These are phyloP conservation scores for Teratosphaeria gauchensis DNA, from an alignment of 2,329 filamentous ascomycete species.

Conservation along the genomic window DNA sequence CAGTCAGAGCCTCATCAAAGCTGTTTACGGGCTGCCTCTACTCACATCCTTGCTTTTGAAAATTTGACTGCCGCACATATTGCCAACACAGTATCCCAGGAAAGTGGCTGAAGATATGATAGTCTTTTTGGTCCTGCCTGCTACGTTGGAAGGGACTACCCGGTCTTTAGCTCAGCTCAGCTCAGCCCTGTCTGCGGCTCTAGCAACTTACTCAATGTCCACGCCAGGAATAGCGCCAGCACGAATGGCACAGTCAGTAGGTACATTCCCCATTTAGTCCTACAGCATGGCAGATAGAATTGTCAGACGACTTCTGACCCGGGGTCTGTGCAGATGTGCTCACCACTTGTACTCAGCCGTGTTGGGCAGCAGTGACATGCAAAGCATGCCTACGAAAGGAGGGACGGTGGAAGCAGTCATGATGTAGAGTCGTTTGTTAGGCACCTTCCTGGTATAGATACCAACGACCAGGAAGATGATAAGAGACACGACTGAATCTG, in stretches of 20 bases:
- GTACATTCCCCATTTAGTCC: conserved; percentile 28
- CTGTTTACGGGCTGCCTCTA: not conserved
- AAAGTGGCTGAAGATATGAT: conserved; percentile 38
- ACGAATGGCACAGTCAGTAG: conserved; percentile 25
- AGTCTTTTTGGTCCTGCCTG: conserved; percentile 39
- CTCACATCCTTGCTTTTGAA: conserved; percentile 32
- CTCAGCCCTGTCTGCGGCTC: not conserved
- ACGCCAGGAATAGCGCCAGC: conserved; percentile 25
- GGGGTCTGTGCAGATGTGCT: not conserved
- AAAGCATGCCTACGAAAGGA: conserved; percentile 27
- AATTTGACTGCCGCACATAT: conserved; percentile 40
- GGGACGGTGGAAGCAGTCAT: conserved; percentile 25
- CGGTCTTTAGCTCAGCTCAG: not conserved
- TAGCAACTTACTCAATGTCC: conserved; percentile 18
- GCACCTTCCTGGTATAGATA: conserved; percentile 22
- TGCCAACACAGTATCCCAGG: conserved; percentile 39
- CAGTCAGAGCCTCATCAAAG: not conserved
- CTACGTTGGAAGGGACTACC: conserved; percentile 35
- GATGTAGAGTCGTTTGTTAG: conserved; percentile 25
- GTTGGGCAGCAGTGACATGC: conserved; percentile 27
- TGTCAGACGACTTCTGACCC: not conserved
- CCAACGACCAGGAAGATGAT: conserved; percentile 25
- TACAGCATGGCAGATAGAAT: not conserved
- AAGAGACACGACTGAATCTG: conserved; percentile 17
- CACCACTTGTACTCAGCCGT: conserved; percentile 23